Evolutionary conservation across 768 basidiomycete species (phyloP), one percentile per base, ranked within the genome.

Genomic region (Pleurotus sapidus): DNA sequence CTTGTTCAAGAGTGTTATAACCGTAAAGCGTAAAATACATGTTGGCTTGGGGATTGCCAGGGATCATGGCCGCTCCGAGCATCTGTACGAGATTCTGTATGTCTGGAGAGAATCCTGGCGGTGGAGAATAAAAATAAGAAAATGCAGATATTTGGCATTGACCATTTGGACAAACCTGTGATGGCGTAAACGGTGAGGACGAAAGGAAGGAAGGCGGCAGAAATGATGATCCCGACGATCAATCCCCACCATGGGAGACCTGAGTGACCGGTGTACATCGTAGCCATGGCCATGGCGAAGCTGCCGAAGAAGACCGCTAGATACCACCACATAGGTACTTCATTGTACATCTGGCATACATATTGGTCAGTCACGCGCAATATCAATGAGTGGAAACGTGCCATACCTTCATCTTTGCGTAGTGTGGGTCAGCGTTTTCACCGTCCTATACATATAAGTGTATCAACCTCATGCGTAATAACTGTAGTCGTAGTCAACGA

Each of bases 171-270:
- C 57, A 45, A 38, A 72, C 72, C 80, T 34, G 81, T 78, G 60
- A 83, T 80, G 4, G 81, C 82, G 49, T 74, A 78, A 0, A 86
- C 72, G 0, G 83, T 80, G 14, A 80, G 74, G 49, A 84, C 73
- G 67, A 86, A 81, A 3, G 83, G 74, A 49, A 83, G 64, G 60
- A 77, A 81, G 34, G 82, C 58, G 2, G 70, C 62, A 0, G 84
- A 76, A 54, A 88, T 69, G 37, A 84, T 66, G 25, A 87, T 64
- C 15, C 76, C 74, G 17, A 85, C 76, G 57, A 82, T 70, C 55
- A 83, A 68, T 4, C 75, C 80, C 81, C 81, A 84, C 84, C 84
- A 84, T 8, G 84, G 84, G 34, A 86, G 66, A 4, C 76, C 79
- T 7, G 83, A 80, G 53, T 77, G 59, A 15, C 76, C 79, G 46